Percentiles rank a stretch among this genome's conserved stretches.
Conservation (phyloP, 768 basidiomycete genomes). For the Amanita molliuscula region DNA sequence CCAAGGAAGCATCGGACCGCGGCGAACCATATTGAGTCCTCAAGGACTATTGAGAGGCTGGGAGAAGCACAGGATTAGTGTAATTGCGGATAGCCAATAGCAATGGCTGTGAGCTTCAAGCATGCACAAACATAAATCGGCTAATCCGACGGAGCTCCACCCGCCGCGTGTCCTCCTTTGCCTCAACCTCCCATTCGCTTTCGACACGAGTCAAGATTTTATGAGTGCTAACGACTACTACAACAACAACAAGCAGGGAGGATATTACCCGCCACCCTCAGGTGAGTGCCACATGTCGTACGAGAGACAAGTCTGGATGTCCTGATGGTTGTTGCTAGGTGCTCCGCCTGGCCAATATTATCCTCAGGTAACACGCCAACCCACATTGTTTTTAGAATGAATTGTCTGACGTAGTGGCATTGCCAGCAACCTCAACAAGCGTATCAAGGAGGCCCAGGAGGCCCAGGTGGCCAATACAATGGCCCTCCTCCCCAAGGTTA, state of each 20-base stretch:
- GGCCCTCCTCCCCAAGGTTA: constrained; percentile 23
- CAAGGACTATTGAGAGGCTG: neutral
- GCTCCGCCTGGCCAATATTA: constrained; percentile 62
- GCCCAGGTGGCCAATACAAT: constrained; percentile 26
- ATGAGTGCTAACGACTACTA: constrained; percentile 80
- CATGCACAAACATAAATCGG: constrained; percentile 21
- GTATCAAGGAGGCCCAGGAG: constrained; percentile 41
- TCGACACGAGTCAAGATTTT: constrained; percentile 4
- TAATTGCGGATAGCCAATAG: neutral
- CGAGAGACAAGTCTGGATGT: neutral
- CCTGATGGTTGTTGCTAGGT: constrained; percentile 19
- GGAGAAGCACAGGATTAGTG: neutral
- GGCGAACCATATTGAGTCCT: neutral
- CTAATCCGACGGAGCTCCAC: constrained; percentile 8
- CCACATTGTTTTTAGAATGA: neutral
- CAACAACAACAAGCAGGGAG: constrained; percentile 35
- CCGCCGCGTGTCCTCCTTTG: constrained; percentile 7
- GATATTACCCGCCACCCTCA: constrained; percentile 29
- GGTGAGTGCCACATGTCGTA: constrained; percentile 11
- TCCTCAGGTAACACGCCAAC: constrained; percentile 29
- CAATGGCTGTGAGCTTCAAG: constrained; percentile 9
- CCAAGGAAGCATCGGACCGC: neutral
- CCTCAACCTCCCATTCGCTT: constrained; percentile 5
- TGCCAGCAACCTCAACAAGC: constrained; percentile 67
- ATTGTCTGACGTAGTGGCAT: constrained; percentile 29